Percentiles rank a stretch among this genome's conserved stretches.
Conservation (phyloP, 345 rosid species). For the Syzygium jambos region DNA sequence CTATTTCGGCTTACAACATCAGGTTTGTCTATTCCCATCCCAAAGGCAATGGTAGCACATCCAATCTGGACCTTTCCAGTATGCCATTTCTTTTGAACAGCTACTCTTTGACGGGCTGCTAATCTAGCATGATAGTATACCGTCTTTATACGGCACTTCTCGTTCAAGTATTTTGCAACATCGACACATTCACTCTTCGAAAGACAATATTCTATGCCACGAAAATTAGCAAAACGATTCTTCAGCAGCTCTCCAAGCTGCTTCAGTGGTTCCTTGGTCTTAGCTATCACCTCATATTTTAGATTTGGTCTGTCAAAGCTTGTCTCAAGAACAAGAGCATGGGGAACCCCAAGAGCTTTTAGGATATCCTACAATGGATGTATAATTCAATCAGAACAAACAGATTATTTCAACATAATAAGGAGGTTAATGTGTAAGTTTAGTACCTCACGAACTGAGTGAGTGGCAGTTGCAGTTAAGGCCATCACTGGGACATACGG, state of each 20-base stretch:
- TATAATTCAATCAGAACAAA: no score
- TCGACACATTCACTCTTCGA: slow-evolving; percentile 83
- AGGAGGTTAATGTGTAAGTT: background rate
- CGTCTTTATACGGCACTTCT: slow-evolving; percentile 62
- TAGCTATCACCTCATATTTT: slow-evolving; percentile 72
- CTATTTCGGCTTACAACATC: slow-evolving; percentile 48
- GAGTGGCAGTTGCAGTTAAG: slow-evolving; percentile 91
- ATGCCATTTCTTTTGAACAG: slow-evolving; percentile 82
- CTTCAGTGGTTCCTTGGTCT: slow-evolving; percentile 68
- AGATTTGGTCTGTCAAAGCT: slow-evolving; percentile 90
- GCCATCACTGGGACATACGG: slow-evolving; percentile 72
- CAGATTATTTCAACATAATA: no score
- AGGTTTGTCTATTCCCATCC: slow-evolving; percentile 98
- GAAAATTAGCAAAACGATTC: slow-evolving; percentile 35
- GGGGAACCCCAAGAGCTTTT: slow-evolving; percentile 56
- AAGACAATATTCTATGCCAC: slow-evolving; percentile 84
- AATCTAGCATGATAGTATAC: slow-evolving; percentile 70
- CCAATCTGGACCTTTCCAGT: slow-evolving; percentile 68
- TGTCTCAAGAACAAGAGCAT: slow-evolving; percentile 72
- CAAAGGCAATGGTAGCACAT: slow-evolving; percentile 83
- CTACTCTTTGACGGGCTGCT: slow-evolving; percentile 54
- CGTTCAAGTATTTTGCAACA: slow-evolving; percentile 61
- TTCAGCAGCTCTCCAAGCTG: slow-evolving; percentile 67
- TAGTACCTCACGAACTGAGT: slow-evolving; percentile 63
- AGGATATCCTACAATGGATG: slow-evolving; percentile 51